These are phyloP conservation scores for Kwoniella heveanensis DNA, from an alignment of 768 basidiomycete species.

Conservation along the genomic window DNA sequence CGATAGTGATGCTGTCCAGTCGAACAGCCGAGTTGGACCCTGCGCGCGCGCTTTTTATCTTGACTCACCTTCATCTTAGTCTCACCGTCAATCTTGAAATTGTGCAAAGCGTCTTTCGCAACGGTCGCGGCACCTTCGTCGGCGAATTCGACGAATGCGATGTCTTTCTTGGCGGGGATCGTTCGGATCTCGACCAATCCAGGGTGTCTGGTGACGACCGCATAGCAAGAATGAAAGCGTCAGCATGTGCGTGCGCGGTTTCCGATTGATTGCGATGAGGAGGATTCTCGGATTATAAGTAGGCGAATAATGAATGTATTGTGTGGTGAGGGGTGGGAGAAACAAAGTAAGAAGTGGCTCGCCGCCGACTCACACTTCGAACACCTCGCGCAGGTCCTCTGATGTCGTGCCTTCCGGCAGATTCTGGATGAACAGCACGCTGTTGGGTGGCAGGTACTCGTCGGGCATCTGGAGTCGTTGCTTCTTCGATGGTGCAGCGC, in stretches of 20 bases:
- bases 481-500: slow-evolving; percentile 40
- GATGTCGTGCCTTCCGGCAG: slow-evolving; percentile 90
- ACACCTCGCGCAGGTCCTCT: slow-evolving; percentile 84
- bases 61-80: slow-evolving; percentile 89
- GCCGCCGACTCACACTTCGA: slow-evolving; percentile 72
- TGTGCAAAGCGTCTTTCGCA: slow-evolving; percentile 95
- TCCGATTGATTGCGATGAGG: too few relatives aligned
- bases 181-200: slow-evolving; percentile 97
- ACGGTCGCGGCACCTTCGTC: slow-evolving; percentile 89
- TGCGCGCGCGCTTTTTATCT: too few relatives aligned
- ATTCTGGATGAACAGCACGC: slow-evolving; percentile 97
- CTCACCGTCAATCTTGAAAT: slow-evolving; percentile 94
- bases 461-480: slow-evolving; percentile 92
- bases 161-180: slow-evolving; percentile 94
- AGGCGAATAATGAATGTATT: too few relatives aligned
- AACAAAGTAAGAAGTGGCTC: too few relatives aligned
- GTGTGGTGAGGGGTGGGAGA: too few relatives aligned
- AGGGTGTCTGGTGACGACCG: slow-evolving; percentile 73
- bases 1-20: too few relatives aligned
- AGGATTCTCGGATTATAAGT: too few relatives aligned
- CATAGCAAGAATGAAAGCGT: neutral
- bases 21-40: too few relatives aligned
- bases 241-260: neutral
- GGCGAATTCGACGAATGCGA: slow-evolving; percentile 95
- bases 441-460: slow-evolving; percentile 99